Conservation (phyloP, 495 filamentous ascomycete genomes). For the Amphirosellinia nigrospora region DNA sequence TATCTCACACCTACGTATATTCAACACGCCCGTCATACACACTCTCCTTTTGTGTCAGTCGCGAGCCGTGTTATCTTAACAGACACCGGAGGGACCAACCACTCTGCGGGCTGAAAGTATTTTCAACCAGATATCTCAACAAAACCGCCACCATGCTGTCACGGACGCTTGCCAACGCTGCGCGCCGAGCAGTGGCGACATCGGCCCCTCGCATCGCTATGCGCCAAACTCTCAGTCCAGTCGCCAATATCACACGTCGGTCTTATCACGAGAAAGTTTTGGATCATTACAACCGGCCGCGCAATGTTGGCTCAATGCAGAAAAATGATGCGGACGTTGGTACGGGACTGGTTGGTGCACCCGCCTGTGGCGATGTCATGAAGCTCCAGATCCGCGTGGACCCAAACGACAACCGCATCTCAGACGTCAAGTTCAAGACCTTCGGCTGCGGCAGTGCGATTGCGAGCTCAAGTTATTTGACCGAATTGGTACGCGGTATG, state of each 20-base stretch:
- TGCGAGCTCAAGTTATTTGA: constrained; percentile 86
- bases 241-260: constrained; percentile 49
- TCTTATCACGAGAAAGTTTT: constrained; percentile 72
- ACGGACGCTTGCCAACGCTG: constrained; percentile 39
- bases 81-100: not conserved
- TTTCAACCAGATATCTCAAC: constrained; percentile 1
- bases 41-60: not conserved
- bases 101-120: not conserved
- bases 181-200: constrained; percentile 38
- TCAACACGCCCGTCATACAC: not conserved
- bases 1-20: not conserved
- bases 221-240: constrained; percentile 46
- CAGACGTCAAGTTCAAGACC: constrained; percentile 97
- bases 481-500: constrained; percentile 93
- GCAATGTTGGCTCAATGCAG: constrained; percentile 92
- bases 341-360: constrained; percentile 96
- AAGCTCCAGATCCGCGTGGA: constrained; percentile 98
- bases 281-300: constrained; percentile 91
- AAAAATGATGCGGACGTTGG: constrained; percentile 90
- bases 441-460: constrained; percentile 98
- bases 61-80: not conserved
- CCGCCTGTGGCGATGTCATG: constrained; percentile 95
- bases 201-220: constrained; percentile 38
- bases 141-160: constrained; percentile 34
- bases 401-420: constrained; percentile 84